Base-by-base conservation (phyloP, 2,329 filamentous ascomycete genomes). In the Zarea fungicola region DNA sequence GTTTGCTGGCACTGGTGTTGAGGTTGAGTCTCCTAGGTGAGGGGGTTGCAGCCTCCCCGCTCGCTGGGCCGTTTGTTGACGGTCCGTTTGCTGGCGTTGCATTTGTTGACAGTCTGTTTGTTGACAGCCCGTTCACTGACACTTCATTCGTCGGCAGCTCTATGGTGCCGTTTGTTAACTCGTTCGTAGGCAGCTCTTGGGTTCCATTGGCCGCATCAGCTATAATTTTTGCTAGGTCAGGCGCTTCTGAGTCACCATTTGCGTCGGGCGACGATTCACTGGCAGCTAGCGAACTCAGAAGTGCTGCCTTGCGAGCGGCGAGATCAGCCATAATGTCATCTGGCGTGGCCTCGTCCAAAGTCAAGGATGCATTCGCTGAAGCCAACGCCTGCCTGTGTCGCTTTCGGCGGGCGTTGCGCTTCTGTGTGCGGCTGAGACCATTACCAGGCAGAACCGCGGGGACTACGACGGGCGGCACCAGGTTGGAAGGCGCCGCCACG, bases 1-100 rank as follows among this genome's bases (percentile, higher is more conserved):
- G 78, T 46, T 80, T 76, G 3, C 83, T 80, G 44, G 84, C 83
- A 14, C 74, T 77, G 25, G 89, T 53, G 49, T 78, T 66, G 8
- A 70, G 28, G 26, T 48, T 48, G 21, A 35, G 37, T 34, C 29
- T 35, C 22, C 29, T 48, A 19, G 36, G 34, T 16, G 44, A 39
- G 6, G 44, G 34, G 19, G 7, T 29, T 9, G 44, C 44, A 5
- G 25, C 16, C n/a, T 47, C 19, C 13, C 35, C 43, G 14, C 41
- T 48, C 13, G 36, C 36, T 29, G 56, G 53, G 10, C 18, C 46
- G 9, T 50, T 35, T 43, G 23, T 35, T 13, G 25, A 35, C 14
- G 28, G 21, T 11, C 3, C 48, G 29, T 19, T 5, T 35, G 16
- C 55, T 28, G 28, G 53, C 40, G 7, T 26, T n/a, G 4, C 34